Conservation (phyloP, 768 basidiomycete species). For the Suillus spraguei region DNA sequence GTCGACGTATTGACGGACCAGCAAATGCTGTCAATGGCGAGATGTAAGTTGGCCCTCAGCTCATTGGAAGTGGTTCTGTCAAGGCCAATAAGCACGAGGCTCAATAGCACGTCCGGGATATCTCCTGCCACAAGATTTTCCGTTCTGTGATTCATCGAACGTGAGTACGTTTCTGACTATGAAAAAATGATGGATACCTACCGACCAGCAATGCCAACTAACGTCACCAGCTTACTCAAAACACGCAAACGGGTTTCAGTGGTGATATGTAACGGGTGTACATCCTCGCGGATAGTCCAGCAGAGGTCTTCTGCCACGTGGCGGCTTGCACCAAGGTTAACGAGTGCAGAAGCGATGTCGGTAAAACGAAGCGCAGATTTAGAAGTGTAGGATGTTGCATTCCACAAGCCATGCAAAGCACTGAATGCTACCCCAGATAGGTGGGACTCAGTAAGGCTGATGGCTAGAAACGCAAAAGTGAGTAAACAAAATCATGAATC, state of each 20-base stretch:
- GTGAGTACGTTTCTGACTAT: conserved; percentile 7
- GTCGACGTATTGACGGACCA: conserved; percentile 37
- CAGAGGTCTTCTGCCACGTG: conserved; percentile 37
- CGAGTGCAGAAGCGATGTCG: conserved; percentile 39
- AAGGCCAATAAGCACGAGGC: conserved; percentile 56
- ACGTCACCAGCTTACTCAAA: conserved; percentile 43
- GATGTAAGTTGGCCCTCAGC: conserved; percentile 47
- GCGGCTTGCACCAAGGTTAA: conserved; percentile 47
- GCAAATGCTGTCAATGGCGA: conserved; percentile 50
- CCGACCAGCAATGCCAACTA: conserved; percentile 48
- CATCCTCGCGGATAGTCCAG: conserved; percentile 25
- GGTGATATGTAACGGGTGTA: conserved; percentile 19
- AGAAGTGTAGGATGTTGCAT: conserved; percentile 13
- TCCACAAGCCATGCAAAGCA: conserved; percentile 39
- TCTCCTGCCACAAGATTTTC: conserved; percentile 41
- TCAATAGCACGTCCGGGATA: conserved; percentile 48
- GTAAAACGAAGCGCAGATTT: conserved; percentile 35
- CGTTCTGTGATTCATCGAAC: conserved; percentile 31
- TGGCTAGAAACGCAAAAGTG: not conserved
- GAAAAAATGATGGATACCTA: conserved; percentile 32
- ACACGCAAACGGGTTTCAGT: conserved; percentile 31
- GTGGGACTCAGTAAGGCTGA: conserved; percentile 21
- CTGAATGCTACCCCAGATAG: conserved; percentile 33
- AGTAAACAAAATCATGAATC: not conserved
- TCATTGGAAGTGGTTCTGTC: conserved; percentile 51